phyloP scores from a whole-genome alignment of 1,284 basidiomycete species.

The Bondarzewia mesenterica region DNA sequence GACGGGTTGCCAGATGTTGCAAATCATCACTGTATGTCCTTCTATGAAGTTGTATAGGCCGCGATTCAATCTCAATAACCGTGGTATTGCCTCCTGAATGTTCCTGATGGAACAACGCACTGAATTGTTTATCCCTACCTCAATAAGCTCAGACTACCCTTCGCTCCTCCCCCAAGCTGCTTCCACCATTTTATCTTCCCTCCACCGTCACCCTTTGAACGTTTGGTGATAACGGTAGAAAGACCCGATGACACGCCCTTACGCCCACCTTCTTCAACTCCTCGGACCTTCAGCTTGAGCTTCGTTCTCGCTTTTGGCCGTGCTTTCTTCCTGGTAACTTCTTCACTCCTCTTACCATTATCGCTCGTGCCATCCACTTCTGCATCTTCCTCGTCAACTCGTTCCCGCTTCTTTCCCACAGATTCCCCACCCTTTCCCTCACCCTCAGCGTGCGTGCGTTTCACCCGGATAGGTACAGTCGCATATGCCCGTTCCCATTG shows the following conservation, averaged over 20 bases:
- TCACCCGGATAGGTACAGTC: slow-evolving; percentile 7
- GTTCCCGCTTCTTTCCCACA: too few species aligned
- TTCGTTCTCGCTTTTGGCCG: too few species aligned
- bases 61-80: too few species aligned
- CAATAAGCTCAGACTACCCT: not conserved
- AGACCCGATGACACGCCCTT: slow-evolving; percentile 70
- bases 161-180: not conserved
- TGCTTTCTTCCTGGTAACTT: not conserved
- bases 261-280: slow-evolving; percentile 19
- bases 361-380: too few species aligned
- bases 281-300: too few species aligned
- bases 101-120: too few species aligned
- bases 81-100: too few species aligned
- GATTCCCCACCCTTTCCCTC: not conserved
- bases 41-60: too few species aligned
- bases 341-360: too few species aligned
- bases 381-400: not conserved
- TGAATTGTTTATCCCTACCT: too few species aligned
- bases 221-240: slow-evolving; percentile 42
- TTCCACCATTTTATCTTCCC: not conserved
- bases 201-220: not conserved
- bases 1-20: too few species aligned
- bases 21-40: too few species aligned
- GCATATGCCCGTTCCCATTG: slow-evolving; percentile 60
- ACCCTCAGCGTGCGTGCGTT: not conserved